Conservation (phyloP, 2,329 filamentous ascomycete species). For the Epichloe elymi region DNA sequence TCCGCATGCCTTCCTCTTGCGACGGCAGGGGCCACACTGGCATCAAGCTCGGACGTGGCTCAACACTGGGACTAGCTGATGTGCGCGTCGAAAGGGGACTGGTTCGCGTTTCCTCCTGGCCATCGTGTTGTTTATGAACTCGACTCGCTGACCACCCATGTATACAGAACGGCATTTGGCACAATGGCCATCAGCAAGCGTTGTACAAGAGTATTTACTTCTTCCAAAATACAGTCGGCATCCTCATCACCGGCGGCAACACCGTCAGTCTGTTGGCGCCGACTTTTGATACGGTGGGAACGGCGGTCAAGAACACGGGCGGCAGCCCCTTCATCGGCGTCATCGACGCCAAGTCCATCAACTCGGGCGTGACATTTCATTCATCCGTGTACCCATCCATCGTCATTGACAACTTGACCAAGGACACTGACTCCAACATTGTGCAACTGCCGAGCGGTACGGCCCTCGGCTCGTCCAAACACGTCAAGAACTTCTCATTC, state of each 20-base stretch:
- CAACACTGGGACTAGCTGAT: slow-evolving; percentile 27
- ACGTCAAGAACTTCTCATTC: slow-evolving; percentile 28
- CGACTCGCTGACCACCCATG: not conserved
- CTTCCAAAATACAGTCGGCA: slow-evolving; percentile 25
- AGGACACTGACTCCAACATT: slow-evolving; percentile 25
- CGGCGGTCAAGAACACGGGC: slow-evolving; percentile 22
- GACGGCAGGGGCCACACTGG: slow-evolving; percentile 27
- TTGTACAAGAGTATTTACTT: slow-evolving; percentile 31
- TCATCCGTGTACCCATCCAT: slow-evolving; percentile 26
- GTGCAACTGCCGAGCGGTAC: slow-evolving; percentile 20
- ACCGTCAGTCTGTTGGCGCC: slow-evolving; percentile 27
- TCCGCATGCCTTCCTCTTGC: slow-evolving; percentile 23
- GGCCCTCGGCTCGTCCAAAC: slow-evolving; percentile 15
- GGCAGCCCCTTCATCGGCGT: slow-evolving; percentile 27
- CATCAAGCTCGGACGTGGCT: slow-evolving; percentile 26
- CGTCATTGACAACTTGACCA: slow-evolving; percentile 29
- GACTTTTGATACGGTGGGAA: slow-evolving; percentile 27
- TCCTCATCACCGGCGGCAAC: slow-evolving; percentile 17
- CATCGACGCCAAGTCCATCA: slow-evolving; percentile 26
- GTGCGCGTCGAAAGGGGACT: slow-evolving; percentile 26
- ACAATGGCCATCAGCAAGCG: slow-evolving; percentile 30
- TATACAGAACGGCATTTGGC: slow-evolving; percentile 29
- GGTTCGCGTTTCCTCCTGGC: not conserved
- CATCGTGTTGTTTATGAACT: not conserved
- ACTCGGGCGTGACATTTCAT: slow-evolving; percentile 26